Conservation (phyloP, 2,329 filamentous ascomycete species). For the Claviceps fusiformis region DNA sequence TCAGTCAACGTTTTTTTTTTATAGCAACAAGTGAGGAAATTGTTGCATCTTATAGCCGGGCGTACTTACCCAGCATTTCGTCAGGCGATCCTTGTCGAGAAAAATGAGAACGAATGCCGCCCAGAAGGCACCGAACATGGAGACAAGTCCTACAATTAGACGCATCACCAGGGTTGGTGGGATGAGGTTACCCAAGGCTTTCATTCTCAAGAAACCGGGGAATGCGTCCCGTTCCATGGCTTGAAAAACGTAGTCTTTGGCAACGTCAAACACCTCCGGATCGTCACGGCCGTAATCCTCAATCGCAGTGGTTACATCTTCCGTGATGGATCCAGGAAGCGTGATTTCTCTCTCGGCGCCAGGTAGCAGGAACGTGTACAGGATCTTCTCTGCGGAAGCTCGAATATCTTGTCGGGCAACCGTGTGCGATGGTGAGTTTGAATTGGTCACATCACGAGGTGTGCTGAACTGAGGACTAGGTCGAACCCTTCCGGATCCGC, state of each 20-base stretch:
- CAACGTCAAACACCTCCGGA: conserved; percentile 90
- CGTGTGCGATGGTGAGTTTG: conserved; percentile 68
- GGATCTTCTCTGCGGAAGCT: conserved; percentile 89
- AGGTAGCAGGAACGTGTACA: conserved; percentile 93
- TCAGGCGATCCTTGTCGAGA: conserved; percentile 59
- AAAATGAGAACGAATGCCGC: conserved; percentile 88
- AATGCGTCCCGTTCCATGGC: conserved; percentile 99
- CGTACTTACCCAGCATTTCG: conserved; percentile 67
- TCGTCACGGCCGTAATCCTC: conserved; percentile 88
- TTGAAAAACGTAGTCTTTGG: conserved; percentile 98
- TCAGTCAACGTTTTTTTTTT: conserved; percentile 8
- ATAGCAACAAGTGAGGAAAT: conserved; percentile 5
- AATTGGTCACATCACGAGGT: conserved; percentile 53
- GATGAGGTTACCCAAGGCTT: conserved; percentile 90
- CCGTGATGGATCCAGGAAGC: conserved; percentile 73
- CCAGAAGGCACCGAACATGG: conserved; percentile 91
- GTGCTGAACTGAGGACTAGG: conserved; percentile 46
- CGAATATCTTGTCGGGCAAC: conserved; percentile 84
- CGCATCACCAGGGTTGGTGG: conserved; percentile 79
- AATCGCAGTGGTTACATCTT: conserved; percentile 74
- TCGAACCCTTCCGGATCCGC: conserved; percentile 30
- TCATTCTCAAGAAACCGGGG: conserved; percentile 86
- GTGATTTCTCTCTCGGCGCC: conserved; percentile 96
- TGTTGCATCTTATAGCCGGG: not conserved
- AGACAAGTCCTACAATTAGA: conserved; percentile 65